Percentiles rank a stretch among this genome's conserved stretches.
phyloP scores from a whole-genome alignment of 441 rosid species.

The Biscutella laevigata region DNA sequence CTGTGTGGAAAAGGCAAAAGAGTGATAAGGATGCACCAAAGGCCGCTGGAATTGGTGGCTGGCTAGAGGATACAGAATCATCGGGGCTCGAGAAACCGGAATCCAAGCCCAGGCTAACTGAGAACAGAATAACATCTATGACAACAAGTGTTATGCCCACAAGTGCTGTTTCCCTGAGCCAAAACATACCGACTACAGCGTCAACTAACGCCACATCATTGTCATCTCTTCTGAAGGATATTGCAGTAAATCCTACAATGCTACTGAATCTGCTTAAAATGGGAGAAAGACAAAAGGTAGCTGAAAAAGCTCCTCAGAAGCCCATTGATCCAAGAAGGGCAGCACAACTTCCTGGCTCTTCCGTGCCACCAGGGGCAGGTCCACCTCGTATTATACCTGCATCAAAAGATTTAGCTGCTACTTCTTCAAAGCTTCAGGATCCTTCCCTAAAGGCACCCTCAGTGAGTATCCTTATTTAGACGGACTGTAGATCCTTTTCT shows the following conservation, averaged over 20 bases:
- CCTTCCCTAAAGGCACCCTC: slow-evolving; percentile 30
- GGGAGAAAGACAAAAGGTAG: slow-evolving; percentile 56
- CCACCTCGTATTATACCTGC: slow-evolving; percentile 30
- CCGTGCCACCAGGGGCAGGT: slow-evolving; percentile 31
- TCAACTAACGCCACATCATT: slow-evolving; percentile 30
- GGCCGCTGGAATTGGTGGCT: slow-evolving; percentile 48
- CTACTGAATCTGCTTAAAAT: slow-evolving; percentile 58
- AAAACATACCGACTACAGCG: slow-evolving; percentile 25
- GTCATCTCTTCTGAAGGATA: slow-evolving; percentile 54
- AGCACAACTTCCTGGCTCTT: slow-evolving; percentile 35
- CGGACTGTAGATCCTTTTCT: background rate
- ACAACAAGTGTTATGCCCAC: slow-evolving; percentile 26
- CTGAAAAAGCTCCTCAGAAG: slow-evolving; percentile 43
- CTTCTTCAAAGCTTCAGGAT: slow-evolving; percentile 38
- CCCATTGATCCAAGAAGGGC: slow-evolving; percentile 37
- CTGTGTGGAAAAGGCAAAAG: slow-evolving; percentile 56
- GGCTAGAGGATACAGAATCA: slow-evolving; percentile 57
- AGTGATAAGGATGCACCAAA: slow-evolving; percentile 35
- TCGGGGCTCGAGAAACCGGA: slow-evolving; percentile 31
- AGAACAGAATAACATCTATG: slow-evolving; percentile 31
- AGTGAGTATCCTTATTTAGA: slow-evolving; percentile 31
- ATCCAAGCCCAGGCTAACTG: slow-evolving; percentile 35
- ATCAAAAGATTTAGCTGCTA: slow-evolving; percentile 29
- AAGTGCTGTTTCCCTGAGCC: slow-evolving; percentile 30
- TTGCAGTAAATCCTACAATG: slow-evolving; percentile 68